Percentiles rank a stretch among this genome's conserved stretches.
phyloP scores from a whole-genome alignment of 768 basidiomycete genomes.

The Leccinellum luteum region DNA sequence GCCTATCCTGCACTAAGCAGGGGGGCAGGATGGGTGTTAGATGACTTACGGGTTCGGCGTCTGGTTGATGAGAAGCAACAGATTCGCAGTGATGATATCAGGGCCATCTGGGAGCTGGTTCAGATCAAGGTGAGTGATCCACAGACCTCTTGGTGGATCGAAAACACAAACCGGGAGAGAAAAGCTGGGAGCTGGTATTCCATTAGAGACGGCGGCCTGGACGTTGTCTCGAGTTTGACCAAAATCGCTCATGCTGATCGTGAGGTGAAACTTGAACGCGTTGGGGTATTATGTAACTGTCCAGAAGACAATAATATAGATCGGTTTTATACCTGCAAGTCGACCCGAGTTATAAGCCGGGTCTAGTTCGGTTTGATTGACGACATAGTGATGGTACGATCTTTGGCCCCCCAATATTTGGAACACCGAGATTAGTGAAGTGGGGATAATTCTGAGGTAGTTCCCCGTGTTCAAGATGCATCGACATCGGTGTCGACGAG shows the following conservation, averaged over 20 bases:
- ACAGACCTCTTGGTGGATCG: neutral
- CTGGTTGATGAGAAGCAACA: constrained; percentile 38
- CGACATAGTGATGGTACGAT: too few species aligned
- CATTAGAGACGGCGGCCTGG: constrained; percentile 38
- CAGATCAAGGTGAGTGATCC: constrained; percentile 3
- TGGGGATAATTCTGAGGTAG: too few species aligned
- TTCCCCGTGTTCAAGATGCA: too few species aligned
- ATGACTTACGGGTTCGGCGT: constrained; percentile 38
- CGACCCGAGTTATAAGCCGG: too few species aligned
- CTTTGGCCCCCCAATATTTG: too few species aligned
- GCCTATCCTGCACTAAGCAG: constrained; percentile 24
- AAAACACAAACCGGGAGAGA: constrained; percentile 38
- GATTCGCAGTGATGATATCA: constrained; percentile 49
- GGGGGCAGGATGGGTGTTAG: neutral
- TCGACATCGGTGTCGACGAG: too few species aligned
- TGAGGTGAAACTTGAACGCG: too few species aligned
- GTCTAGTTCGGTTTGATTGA: too few species aligned
- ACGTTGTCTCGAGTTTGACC: constrained; percentile 2
- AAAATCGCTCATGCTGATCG: constrained; percentile 12
- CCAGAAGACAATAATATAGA: too few species aligned
- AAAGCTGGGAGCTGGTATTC: constrained; percentile 37
- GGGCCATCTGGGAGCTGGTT: constrained; percentile 45
- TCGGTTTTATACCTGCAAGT: too few species aligned
- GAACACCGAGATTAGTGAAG: too few species aligned
- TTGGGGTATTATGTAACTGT: too few species aligned